A percentile compares a stretch with the other conserved stretches of the same genome.
phyloP scores from a whole-genome alignment of 371 early-diverging fungal species.

The Rhizomucor pusillus region DNA sequence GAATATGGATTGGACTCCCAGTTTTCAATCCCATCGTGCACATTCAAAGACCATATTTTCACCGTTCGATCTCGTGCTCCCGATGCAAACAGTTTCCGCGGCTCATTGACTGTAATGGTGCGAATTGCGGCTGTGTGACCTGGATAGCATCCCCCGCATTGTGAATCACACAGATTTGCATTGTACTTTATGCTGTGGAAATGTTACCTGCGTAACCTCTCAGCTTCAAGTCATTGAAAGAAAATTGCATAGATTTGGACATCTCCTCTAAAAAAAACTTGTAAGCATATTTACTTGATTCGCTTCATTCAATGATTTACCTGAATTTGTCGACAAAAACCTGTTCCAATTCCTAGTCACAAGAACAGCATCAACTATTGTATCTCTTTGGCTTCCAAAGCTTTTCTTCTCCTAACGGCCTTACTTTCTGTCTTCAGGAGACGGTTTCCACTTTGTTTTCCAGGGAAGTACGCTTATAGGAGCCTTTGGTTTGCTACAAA shows the following conservation, averaged over 20 bases:
- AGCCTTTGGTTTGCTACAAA: constrained; percentile 23
- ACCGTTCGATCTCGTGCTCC: constrained; percentile 68
- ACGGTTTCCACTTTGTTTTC: constrained; percentile 53
- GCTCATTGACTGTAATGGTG: constrained; percentile 57
- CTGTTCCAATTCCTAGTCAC: constrained; percentile 61
- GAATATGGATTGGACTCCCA: constrained; percentile 55
- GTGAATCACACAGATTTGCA: no score
- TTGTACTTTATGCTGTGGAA: no score
- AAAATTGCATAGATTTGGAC: constrained; percentile 70
- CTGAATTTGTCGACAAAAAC: constrained; percentile 63
- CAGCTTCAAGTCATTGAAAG: constrained; percentile 64
- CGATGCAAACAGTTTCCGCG: constrained; percentile 56
- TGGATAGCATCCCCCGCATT: constrained; percentile 3
- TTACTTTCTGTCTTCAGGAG: constrained; percentile 52
- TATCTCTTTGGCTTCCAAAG: no score
- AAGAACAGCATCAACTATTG: not conserved
- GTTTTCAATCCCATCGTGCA: constrained; percentile 60
- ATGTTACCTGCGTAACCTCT: constrained; percentile 56
- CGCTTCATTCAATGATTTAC: constrained; percentile 9
- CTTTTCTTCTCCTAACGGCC: not conserved
- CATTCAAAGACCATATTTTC: constrained; percentile 69
- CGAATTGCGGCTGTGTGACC: constrained; percentile 54
- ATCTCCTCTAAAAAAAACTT: constrained; percentile 50
- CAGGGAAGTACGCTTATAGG: constrained; percentile 47
- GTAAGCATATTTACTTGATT: no score